phyloP scores from a whole-genome alignment of 441 rosid genomes.

The Brassica hybrid region DNA sequence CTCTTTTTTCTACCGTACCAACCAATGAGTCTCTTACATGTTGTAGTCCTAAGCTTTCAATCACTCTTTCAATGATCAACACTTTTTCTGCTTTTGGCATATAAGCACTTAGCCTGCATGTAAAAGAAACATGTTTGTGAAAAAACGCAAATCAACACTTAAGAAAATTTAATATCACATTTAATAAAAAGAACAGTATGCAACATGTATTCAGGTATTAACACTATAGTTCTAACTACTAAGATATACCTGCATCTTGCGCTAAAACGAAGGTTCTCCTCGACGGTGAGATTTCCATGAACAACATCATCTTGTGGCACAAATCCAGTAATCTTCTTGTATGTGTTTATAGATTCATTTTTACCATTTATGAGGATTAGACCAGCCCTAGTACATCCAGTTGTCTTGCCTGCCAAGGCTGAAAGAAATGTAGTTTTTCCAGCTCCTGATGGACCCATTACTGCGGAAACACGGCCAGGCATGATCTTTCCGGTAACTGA shows the following conservation, averaged over 20 bases:
- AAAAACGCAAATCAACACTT: no score
- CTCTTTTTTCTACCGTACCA: conserved; percentile 73
- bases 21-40: conserved; percentile 69
- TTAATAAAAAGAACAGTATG: no score
- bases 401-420: conserved; percentile 69
- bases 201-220: no score
- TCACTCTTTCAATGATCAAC: conserved; percentile 71
- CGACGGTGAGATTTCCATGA: conserved; percentile 78
- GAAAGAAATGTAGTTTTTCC: conserved; percentile 76
- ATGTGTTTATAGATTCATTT: conserved; percentile 62
- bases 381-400: conserved; percentile 63
- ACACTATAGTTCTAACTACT: background rate
- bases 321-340: conserved; percentile 70
- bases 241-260: conserved; percentile 62
- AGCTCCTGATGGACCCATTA: conserved; percentile 85
- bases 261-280: conserved; percentile 72
- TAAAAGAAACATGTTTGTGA: background rate
- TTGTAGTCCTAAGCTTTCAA: conserved; percentile 72
- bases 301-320: conserved; percentile 85
- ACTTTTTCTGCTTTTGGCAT: conserved; percentile 73
- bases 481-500: conserved; percentile 64
- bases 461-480: conserved; percentile 76
- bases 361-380: conserved; percentile 63
- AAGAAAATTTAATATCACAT: no score
- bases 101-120: conserved; percentile 58